phyloP scores from a whole-genome alignment of 257 asterid genomes.

The Primulina huaijiensis region DNA sequence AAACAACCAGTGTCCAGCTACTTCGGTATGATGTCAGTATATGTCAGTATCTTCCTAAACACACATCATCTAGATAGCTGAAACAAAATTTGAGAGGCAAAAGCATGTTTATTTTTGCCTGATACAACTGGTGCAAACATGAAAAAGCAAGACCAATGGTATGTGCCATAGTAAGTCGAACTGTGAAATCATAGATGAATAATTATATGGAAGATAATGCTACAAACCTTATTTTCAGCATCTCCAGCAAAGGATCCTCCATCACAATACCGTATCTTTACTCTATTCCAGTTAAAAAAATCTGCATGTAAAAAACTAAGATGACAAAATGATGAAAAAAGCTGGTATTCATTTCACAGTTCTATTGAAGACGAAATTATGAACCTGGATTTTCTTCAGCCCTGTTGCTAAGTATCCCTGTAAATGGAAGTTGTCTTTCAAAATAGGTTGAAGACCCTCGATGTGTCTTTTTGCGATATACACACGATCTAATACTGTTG shows the following conservation, averaged over 20 bases:
- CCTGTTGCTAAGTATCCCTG: conserved; percentile 64
- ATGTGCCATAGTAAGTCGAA: neutral
- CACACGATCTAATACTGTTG: conserved; percentile 46
- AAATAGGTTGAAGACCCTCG: conserved; percentile 57
- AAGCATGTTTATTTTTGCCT: neutral
- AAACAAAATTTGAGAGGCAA: neutral
- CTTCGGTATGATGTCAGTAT: neutral
- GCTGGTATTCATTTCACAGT: neutral
- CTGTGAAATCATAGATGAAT: neutral
- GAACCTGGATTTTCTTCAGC: conserved; percentile 65
- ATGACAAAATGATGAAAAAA: neutral
- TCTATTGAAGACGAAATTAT: neutral
- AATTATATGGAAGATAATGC: conserved; percentile 4
- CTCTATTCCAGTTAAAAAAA: conserved; percentile 72
- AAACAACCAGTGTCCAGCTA: neutral
- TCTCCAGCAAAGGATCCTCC: conserved; percentile 72
- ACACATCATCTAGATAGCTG: neutral
- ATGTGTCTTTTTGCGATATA: conserved; percentile 51
- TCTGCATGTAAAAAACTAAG: conserved; percentile 32
- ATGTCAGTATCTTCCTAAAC: neutral
- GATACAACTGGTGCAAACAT: neutral
- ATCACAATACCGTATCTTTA: conserved; percentile 63
- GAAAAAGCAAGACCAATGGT: neutral
- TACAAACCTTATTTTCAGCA: conserved; percentile 49
- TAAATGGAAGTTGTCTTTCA: conserved; percentile 48